Evolutionary conservation across 2,329 filamentous ascomycete genomes (phyloP), one percentile per base, ranked within the genome.

Genomic region (Phyllosticta citriasiana): DNA sequence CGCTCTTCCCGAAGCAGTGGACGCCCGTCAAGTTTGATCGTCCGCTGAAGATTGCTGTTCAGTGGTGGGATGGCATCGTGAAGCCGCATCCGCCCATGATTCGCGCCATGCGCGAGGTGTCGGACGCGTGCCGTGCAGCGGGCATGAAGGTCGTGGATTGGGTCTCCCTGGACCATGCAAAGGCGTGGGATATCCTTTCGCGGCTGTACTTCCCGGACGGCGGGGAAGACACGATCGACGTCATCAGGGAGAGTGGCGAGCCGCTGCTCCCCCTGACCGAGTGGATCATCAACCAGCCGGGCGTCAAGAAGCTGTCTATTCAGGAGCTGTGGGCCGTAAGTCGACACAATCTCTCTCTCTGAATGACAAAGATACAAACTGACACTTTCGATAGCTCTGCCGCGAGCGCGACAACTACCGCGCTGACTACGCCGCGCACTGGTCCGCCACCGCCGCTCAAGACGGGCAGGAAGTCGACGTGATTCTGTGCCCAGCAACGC

Each of bases 61-160:
- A 88, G 71, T 84, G 81, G 80, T 76, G 85, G 69, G 87, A 89
- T 68, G 82, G 80, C 10, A 77, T 84, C 57, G 85, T 88, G 3
- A 77, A 72, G 4, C 87, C 87, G 0, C 87, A 88, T 59, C 86
- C 87, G 2, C 87, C 87, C 0, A 78, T 88, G 3, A 72, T 77
- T 0, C 78, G 84, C 4, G 85, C 83, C 0, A 69, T 88, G 9
- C 69, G 73, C 2, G 69, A 75, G 4, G 72, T 81, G 0, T 76
- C 75, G 0, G 70, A 73, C 2, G 76, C 70, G 55, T 73, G 86
- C 16, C 66, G 72, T 40, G 70, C 68, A 0, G 75, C 71, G n/a
- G 80, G 80, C 1, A 76, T 84, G 66, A 77, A 82, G 5, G 63
- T 86, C 0, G 67, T 84, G 2, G 79, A 83, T 30, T 81, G 78